phyloP scores from a whole-genome alignment of 1,284 basidiomycete genomes.

The Trichosporon ovoides region DNA sequence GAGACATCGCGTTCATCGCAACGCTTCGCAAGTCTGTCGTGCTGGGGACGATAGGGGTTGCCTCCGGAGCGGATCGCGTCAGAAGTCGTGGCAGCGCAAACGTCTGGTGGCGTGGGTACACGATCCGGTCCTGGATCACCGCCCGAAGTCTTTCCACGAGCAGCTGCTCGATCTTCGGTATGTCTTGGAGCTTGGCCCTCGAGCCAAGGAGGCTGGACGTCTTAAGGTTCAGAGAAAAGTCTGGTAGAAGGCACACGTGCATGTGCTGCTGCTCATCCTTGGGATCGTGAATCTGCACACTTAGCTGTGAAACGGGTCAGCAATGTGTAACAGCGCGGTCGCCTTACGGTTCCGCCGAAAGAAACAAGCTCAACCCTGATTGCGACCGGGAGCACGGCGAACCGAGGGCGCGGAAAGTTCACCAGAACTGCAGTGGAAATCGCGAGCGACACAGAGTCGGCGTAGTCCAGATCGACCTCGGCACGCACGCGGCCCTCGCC shows the following conservation, averaged over 20 bases:
- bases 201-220: constrained; percentile 55
- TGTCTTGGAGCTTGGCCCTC: constrained; percentile 56
- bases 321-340: constrained; percentile 10
- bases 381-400: constrained; percentile 56
- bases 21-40: constrained; percentile 13
- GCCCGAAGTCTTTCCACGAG: constrained; percentile 52
- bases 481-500: constrained; percentile 53
- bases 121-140: constrained; percentile 52
- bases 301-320: constrained; percentile 27
- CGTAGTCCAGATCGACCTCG: constrained; percentile 56
- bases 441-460: constrained; percentile 53
- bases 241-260: constrained; percentile 55
- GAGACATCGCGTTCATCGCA: constrained; percentile 10
- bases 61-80: constrained; percentile 15
- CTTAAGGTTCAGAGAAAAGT: constrained; percentile 55
- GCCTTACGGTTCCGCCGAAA: constrained; percentile 53
- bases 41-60: constrained; percentile 10
- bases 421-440: constrained; percentile 56
- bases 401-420: constrained; percentile 56
- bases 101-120: constrained; percentile 52
- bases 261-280: constrained; percentile 45
- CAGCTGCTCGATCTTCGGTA: constrained; percentile 58
- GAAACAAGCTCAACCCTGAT: constrained; percentile 54
- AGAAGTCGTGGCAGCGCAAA: constrained; percentile 50
- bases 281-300: constrained; percentile 41